Percentiles rank a stretch among this genome's conserved stretches.
These are phyloP conservation scores for Umbilicus rupestris DNA, from an alignment of 164 flowering plant species.

Conservation along the genomic window DNA sequence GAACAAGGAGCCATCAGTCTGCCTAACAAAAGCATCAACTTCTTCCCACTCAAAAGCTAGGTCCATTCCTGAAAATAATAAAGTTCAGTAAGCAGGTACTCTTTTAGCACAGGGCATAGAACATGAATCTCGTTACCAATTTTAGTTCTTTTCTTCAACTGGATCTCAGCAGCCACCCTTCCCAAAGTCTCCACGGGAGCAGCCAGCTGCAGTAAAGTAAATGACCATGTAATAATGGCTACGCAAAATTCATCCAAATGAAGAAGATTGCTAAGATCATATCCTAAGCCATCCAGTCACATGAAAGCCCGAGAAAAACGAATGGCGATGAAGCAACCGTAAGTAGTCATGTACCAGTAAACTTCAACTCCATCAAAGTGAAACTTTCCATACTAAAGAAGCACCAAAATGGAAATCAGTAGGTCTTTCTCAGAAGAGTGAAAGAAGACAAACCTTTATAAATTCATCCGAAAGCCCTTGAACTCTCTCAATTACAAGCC, in stretches of 20 bases:
- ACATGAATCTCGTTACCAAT: neutral
- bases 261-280: neutral
- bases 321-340: no score
- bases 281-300: neutral
- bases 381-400: neutral
- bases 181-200: neutral
- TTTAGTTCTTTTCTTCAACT: neutral
- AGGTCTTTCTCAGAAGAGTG: neutral
- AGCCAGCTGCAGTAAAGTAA: neutral
- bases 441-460: conserved; percentile 47
- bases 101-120: conserved; percentile 27
- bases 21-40: conserved; percentile 68
- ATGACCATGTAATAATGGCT: neutral
- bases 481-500: conserved; percentile 58
- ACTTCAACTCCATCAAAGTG: neutral
- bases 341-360: neutral
- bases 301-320: neutral
- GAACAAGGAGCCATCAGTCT: conserved; percentile 85
- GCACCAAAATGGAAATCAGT: neutral
- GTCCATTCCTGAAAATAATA: conserved; percentile 63
- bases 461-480: conserved; percentile 64
- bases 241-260: neutral
- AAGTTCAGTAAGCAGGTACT: conserved; percentile 30
- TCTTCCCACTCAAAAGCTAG: conserved; percentile 83
- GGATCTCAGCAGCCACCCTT: neutral